Percentiles rank a stretch among this genome's conserved stretches.
Evolutionary conservation across 1,284 basidiomycete species (phyloP).

Genomic region (Golubevia pallescens): DNA sequence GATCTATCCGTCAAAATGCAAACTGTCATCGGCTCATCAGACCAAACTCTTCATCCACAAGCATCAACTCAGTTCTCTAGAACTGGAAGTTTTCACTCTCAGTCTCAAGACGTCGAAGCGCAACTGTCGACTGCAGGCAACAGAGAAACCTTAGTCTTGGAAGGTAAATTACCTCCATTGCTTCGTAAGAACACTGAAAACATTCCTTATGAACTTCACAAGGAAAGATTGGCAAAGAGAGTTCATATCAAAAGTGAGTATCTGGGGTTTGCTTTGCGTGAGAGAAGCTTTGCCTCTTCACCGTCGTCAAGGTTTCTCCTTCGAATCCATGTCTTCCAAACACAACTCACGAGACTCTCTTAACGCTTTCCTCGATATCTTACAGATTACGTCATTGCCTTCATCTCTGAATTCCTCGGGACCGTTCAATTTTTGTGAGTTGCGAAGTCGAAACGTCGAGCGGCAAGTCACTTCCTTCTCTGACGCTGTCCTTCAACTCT

Average conservation of each 20-base stretch:
- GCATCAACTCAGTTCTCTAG: not conserved
- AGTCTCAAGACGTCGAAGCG: not conserved
- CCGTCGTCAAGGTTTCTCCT: too few relatives aligned
- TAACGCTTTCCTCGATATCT: slow-evolving; percentile 19
- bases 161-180: not conserved
- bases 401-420: slow-evolving; percentile 42
- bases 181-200: not conserved
- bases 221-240: not conserved
- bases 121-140: not conserved
- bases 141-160: not conserved
- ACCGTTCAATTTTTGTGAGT: slow-evolving; percentile 25
- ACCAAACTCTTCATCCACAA: not conserved
- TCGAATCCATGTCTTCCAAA: too few relatives aligned
- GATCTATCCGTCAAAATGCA: too few relatives aligned
- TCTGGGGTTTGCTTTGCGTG: not conserved
- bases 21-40: too few relatives aligned
- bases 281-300: too few relatives aligned
- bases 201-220: not conserved
- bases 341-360: slow-evolving; percentile 29
- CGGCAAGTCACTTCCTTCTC: not conserved
- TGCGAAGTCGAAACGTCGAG: too few relatives aligned
- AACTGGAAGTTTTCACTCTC: not conserved
- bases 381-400: slow-evolving; percentile 41
- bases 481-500: not conserved
- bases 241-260: not conserved